phyloP scores from a whole-genome alignment of 2,329 filamentous ascomycete species.

The Apiospora pterosperma region DNA sequence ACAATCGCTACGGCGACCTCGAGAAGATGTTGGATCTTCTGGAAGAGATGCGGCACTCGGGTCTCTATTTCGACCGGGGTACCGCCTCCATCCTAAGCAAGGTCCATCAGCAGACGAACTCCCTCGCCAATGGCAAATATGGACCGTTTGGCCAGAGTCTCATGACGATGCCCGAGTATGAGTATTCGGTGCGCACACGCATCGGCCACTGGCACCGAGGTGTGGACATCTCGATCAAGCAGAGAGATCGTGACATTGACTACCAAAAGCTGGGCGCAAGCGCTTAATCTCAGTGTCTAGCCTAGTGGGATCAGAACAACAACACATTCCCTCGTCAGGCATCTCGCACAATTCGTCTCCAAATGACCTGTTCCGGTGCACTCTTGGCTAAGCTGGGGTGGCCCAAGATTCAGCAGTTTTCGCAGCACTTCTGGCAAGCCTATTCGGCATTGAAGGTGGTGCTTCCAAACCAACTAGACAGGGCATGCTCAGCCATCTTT shows the following conservation, averaged over 20 bases:
- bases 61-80: conserved; percentile 52
- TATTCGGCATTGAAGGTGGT: background rate
- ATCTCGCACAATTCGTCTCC: background rate
- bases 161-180: conserved; percentile 35
- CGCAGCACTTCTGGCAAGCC: background rate
- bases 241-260: conserved; percentile 18
- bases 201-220: conserved; percentile 26
- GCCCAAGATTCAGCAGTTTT: background rate
- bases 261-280: background rate
- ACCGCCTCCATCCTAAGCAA: conserved; percentile 38
- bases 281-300: background rate
- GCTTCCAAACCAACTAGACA: background rate
- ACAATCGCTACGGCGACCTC: conserved; percentile 58
- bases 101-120: conserved; percentile 23
- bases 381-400: too few species aligned
- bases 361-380: too few species aligned
- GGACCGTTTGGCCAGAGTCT: conserved; percentile 28
- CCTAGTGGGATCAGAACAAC: background rate
- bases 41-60: conserved; percentile 63
- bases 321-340: background rate
- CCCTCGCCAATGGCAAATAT: conserved; percentile 10
- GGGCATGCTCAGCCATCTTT: too few species aligned
- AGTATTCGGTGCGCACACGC: conserved; percentile 23
- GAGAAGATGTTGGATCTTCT: conserved; percentile 52
- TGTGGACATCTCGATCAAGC: conserved; percentile 23